Evolutionary conservation across 495 filamentous ascomycete genomes (phyloP).

Genomic region (Aspergillus nidulans): DNA sequence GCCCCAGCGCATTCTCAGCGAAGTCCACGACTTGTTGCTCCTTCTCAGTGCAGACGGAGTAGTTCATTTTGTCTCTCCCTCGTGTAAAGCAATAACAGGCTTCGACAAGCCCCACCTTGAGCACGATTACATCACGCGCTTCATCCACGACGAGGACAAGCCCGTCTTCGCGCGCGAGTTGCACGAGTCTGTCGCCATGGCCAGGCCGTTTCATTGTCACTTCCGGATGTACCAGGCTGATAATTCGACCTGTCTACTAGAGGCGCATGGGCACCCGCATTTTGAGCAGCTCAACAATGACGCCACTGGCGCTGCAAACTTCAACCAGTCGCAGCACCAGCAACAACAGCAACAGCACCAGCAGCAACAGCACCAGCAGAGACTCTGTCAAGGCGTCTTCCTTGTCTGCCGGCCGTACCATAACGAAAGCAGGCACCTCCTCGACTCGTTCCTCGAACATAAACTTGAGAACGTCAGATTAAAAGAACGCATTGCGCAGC

Average conservation of each 20-base stretch:
- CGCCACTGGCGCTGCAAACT: neutral
- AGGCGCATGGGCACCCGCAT: conserved; percentile 89
- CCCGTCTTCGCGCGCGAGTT: conserved; percentile 82
- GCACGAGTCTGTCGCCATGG: conserved; percentile 84
- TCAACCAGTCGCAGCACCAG: too few species aligned
- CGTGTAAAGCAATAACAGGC: conserved; percentile 71
- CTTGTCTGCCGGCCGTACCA: conserved; percentile 92
- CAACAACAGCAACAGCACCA: neutral
- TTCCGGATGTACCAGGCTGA: conserved; percentile 80
- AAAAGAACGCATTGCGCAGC: conserved; percentile 74
- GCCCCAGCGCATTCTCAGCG: conserved; percentile 83
- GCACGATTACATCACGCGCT: conserved; percentile 68
- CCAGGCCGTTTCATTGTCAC: conserved; percentile 77
- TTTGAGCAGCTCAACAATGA: conserved; percentile 43
- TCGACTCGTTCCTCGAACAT: conserved; percentile 95
- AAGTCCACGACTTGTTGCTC: conserved; percentile 84
- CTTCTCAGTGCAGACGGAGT: conserved; percentile 80
- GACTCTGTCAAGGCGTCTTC: conserved; percentile 81
- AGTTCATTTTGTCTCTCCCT: conserved; percentile 81
- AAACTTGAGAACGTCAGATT: conserved; percentile 96
- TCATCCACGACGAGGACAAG: conserved; percentile 86
- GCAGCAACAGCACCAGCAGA: neutral
- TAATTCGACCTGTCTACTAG: conserved; percentile 72
- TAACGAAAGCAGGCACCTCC: conserved; percentile 72
- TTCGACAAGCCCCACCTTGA: conserved; percentile 65